These are phyloP conservation scores for Blastocystis sp. DNA, from an alignment of 352 stramenopile species.

Conservation along the genomic window DNA sequence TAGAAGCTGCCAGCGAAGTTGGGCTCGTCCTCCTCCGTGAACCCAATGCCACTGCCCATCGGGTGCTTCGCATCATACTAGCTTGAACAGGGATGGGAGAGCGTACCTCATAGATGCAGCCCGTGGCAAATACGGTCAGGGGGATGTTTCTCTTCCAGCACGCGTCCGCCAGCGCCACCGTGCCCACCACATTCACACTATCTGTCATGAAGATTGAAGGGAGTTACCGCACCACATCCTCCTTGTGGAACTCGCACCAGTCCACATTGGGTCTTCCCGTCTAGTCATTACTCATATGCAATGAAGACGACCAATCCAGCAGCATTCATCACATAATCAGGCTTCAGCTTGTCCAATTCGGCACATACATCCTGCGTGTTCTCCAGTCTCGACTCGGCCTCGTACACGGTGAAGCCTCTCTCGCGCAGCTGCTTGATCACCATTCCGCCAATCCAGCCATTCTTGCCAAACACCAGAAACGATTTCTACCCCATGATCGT, in stretches of 20 bases:
- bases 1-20: slow-evolving; percentile 87
- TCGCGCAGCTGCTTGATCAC: slow-evolving; percentile 70
- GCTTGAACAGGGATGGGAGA: neutral
- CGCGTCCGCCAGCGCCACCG: slow-evolving; percentile 80
- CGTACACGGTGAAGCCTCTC: slow-evolving; percentile 74
- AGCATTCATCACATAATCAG: slow-evolving; percentile 83
- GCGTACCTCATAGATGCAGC: slow-evolving; percentile 81
- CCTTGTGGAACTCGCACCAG: slow-evolving; percentile 83
- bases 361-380: slow-evolving; percentile 75
- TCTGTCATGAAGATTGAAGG: slow-evolving; percentile 82
- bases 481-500: neutral
- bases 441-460: slow-evolving; percentile 81
- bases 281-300: slow-evolving; percentile 3
- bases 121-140: slow-evolving; percentile 83
- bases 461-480: slow-evolving; percentile 75
- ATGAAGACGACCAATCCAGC: slow-evolving; percentile 75
- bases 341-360: slow-evolving; percentile 80
- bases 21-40: slow-evolving; percentile 81
- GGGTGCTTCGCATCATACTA: slow-evolving; percentile 82
- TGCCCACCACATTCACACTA: slow-evolving; percentile 71
- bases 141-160: slow-evolving; percentile 79
- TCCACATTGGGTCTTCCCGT: slow-evolving; percentile 87
- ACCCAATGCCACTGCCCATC: slow-evolving; percentile 77
- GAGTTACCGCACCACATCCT: slow-evolving; percentile 10
- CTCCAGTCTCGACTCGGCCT: slow-evolving; percentile 77